These are phyloP conservation scores for Fraxinus nigra DNA, from an alignment of 305 asterid species.

Conservation along the genomic window DNA sequence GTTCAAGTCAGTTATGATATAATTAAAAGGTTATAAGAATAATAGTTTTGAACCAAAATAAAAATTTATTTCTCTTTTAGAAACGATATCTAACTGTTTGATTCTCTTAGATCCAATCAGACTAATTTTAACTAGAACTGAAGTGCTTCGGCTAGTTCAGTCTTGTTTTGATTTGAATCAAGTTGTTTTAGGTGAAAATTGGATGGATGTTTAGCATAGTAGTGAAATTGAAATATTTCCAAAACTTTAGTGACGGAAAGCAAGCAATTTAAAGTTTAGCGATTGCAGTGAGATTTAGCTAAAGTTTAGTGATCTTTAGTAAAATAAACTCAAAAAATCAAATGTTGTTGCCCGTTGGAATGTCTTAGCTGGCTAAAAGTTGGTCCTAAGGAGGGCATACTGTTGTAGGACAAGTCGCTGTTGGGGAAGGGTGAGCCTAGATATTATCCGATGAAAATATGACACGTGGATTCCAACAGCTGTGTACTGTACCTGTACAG, in stretches of 20 bases:
- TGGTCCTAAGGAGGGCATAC: conserved; percentile 14
- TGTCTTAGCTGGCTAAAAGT: conserved; percentile 38
- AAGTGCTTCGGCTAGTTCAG: no score
- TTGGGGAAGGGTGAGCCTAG: conserved; percentile 27
- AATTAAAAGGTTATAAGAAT: no score
- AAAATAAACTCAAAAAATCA: background rate
- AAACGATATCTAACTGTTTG: no score
- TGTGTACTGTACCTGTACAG: conserved; percentile 30
- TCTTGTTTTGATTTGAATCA: background rate
- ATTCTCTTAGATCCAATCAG: background rate
- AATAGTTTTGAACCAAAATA: no score
- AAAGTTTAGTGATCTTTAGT: background rate
- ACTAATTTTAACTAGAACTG: background rate
- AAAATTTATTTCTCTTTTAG: no score
- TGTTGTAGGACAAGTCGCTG: conserved; percentile 34
- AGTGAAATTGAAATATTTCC: background rate
- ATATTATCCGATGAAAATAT: background rate
- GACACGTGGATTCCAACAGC: conserved; percentile 39
- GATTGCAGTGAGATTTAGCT: background rate
- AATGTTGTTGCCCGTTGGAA: conserved; percentile 39
- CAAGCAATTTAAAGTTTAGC: background rate
- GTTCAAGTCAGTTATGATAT: no score
- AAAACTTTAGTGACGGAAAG: background rate
- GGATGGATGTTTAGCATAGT: background rate
- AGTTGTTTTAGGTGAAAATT: background rate